phyloP scores from a whole-genome alignment of 176 grass and related monocot genomes.

The Aegilops umbellulata region DNA sequence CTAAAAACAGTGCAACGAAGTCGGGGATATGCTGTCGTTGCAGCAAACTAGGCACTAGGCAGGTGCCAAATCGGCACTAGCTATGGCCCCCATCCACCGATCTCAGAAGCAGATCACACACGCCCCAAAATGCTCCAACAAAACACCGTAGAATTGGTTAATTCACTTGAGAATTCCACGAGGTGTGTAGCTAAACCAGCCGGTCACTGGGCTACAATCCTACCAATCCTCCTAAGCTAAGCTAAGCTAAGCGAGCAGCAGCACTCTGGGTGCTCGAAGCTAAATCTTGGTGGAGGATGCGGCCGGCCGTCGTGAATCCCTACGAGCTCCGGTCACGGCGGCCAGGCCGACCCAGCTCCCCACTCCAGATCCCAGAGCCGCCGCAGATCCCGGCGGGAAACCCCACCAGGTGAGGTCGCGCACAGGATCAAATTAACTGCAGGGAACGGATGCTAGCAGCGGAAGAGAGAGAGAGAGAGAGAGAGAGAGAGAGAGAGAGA shows the following conservation, averaged over 20 bases:
- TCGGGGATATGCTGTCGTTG: not conserved
- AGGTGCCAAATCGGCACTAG: not conserved
- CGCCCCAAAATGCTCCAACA: not conserved
- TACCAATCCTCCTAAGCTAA: not conserved
- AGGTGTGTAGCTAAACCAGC: not conserved
- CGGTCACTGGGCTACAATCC: not conserved
- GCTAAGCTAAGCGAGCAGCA: not conserved
- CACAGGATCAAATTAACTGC: not conserved
- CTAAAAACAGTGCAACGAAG: not conserved
- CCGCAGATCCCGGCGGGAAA: slow-evolving; percentile 12
- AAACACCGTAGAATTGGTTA: not conserved
- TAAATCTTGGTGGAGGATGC: not conserved
- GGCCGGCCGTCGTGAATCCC: not conserved
- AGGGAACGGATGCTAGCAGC: not conserved
- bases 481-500: too few species aligned
- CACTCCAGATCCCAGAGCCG: slow-evolving; percentile 17
- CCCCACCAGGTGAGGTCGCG: not conserved
- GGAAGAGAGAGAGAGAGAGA: not conserved
- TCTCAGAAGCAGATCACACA: not conserved
- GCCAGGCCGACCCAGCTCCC: not conserved
- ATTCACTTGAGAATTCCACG: not conserved
- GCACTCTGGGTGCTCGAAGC: not conserved
- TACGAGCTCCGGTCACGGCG: not conserved
- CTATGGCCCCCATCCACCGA: not conserved
- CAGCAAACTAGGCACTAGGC: not conserved